Conservation (phyloP, 129 eudicot species). For the Gnaphalium uliginosum region DNA sequence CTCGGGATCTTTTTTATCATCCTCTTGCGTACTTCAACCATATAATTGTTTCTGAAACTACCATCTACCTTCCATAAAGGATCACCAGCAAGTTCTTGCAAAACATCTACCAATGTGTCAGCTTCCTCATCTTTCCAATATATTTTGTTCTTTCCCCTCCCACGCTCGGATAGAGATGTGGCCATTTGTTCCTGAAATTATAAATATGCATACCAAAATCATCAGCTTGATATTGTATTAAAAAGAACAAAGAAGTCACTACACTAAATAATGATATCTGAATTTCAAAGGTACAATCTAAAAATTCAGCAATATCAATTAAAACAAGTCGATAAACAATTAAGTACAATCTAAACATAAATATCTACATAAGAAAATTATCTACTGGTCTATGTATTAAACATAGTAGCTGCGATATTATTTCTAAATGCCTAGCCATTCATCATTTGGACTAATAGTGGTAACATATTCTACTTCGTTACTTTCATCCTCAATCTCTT, state of each 20-base stretch:
- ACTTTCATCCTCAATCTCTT: background rate
- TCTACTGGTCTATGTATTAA: background rate
- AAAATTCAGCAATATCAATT: no score
- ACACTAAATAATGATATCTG: no score
- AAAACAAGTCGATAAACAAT: background rate
- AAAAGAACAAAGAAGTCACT: no score
- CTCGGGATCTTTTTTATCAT: conserved; percentile 8
- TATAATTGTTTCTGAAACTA: conserved; percentile 11
- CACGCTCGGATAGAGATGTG: no score
- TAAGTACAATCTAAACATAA: background rate
- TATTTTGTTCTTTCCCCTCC: no score
- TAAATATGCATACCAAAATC: background rate
- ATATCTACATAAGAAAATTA: background rate
- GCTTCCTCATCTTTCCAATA: no score
- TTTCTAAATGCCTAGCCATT: no score
- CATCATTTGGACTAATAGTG: background rate
- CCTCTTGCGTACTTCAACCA: conserved; percentile 14
- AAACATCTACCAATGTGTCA: no score
- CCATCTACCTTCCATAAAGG: conserved; percentile 21
- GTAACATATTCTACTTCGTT: background rate
- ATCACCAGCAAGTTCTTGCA: no score
- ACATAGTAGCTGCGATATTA: background rate
- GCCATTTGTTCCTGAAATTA: background rate
- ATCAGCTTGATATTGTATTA: background rate
- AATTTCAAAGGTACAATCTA: no score